Percentiles rank a stretch among this genome's conserved stretches.
These are phyloP conservation scores for Podaxis sp. DNA, from an alignment of 768 basidiomycete genomes.

Conservation along the genomic window DNA sequence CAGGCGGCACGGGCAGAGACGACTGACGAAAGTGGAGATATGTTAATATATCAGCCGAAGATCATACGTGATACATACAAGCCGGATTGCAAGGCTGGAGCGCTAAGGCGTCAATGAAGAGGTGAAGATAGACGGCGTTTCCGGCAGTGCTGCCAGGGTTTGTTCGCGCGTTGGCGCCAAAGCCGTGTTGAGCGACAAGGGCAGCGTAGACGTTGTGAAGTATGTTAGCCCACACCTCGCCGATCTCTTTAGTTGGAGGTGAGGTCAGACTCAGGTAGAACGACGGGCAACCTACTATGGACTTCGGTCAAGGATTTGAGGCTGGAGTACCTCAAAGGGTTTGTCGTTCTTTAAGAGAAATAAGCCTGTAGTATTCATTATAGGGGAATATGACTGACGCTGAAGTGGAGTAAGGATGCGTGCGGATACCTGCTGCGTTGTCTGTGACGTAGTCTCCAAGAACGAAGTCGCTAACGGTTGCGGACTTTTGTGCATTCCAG, in stretches of 20 bases:
- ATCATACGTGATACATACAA: constrained; percentile 17
- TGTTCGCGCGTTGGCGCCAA: constrained; percentile 10
- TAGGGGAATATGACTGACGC: neutral
- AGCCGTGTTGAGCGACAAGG: constrained; percentile 12
- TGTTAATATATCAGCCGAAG: neutral
- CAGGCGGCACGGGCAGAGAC: constrained; percentile 44
- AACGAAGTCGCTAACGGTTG: constrained; percentile 35
- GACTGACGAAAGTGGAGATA: constrained; percentile 23
- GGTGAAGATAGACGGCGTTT: constrained; percentile 24
- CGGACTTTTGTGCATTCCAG: constrained; percentile 43
- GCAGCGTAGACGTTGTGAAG: constrained; percentile 18
- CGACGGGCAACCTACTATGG: neutral
- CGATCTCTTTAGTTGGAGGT: constrained; percentile 4
- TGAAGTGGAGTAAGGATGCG: constrained; percentile 54
- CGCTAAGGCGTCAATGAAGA: constrained; percentile 24
- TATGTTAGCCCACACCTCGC: constrained; percentile 23
- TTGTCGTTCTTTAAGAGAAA: neutral
- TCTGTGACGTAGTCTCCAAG: constrained; percentile 56
- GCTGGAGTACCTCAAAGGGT: constrained; percentile 10
- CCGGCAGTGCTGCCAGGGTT: constrained; percentile 22
- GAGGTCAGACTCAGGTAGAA: neutral
- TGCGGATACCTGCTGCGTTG: constrained; percentile 50
- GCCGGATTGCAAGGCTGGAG: constrained; percentile 27
- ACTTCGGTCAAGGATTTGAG: neutral
- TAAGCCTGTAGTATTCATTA: neutral